Evolutionary conservation across 176 grass and related monocot species (phyloP).

Genomic region (Panicum miliaceum): DNA sequence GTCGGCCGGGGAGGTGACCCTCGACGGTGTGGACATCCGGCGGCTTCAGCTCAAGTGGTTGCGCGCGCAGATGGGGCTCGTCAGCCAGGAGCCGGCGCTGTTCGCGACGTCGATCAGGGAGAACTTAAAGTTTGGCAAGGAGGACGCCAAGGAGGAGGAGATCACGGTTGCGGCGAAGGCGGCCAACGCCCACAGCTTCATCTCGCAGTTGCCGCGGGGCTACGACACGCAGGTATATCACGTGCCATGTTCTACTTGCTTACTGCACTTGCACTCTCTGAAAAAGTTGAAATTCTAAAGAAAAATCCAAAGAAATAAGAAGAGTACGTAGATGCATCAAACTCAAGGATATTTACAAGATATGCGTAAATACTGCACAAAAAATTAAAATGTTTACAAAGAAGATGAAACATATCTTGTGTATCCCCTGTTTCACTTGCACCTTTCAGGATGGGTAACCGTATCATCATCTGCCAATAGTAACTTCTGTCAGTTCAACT

Average conservation of each 20-base stretch:
- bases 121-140: constrained; percentile 90
- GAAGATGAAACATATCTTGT: too few species aligned
- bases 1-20: constrained; percentile 57
- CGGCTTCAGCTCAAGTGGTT: constrained; percentile 85
- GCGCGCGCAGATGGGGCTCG: constrained; percentile 83
- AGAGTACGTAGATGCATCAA: too few species aligned
- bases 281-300: background rate
- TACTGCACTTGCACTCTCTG: background rate
- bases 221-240: constrained; percentile 82
- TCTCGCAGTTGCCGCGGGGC: constrained; percentile 81
- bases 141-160: constrained; percentile 82
- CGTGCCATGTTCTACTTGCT: too few species aligned
- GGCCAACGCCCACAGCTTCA: constrained; percentile 92
- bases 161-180: constrained; percentile 67
- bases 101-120: constrained; percentile 90
- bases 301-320: too few species aligned
- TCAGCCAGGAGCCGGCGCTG: constrained; percentile 96
- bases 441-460: too few species aligned
- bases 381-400: too few species aligned
- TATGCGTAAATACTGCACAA: too few species aligned
- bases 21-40: constrained; percentile 83
- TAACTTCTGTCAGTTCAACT: too few species aligned
- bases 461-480: background rate
- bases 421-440: too few species aligned
- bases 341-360: too few species aligned